A percentile compares a stretch with the other conserved stretches of the same genome.
These are phyloP conservation scores for Fomitopsis palustris DNA, from an alignment of 1,284 basidiomycete species.

Conservation along the genomic window DNA sequence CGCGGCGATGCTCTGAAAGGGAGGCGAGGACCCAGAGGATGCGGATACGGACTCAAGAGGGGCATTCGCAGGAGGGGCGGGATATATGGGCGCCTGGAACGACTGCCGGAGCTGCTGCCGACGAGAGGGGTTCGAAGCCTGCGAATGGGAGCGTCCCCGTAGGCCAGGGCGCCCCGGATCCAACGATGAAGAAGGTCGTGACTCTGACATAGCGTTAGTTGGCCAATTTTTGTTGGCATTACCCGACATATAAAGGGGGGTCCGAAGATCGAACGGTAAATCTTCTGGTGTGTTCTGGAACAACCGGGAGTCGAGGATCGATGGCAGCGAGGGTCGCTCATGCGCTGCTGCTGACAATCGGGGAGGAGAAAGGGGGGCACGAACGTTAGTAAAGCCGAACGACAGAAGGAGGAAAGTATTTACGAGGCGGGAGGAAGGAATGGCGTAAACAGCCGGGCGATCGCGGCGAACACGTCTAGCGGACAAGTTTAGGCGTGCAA, in stretches of 20 bases:
- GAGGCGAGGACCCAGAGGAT: slow-evolving; percentile 11
- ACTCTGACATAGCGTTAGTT: slow-evolving; percentile 23
- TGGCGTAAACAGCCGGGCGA: background rate
- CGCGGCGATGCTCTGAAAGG: slow-evolving; percentile 18
- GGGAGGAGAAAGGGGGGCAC: background rate
- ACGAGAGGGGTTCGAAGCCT: slow-evolving; percentile 18
- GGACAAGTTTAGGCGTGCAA: slow-evolving; percentile 1
- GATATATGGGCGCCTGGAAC: slow-evolving; percentile 18
- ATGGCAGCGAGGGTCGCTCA: slow-evolving; percentile 14
- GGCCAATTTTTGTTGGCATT: slow-evolving; percentile 15
- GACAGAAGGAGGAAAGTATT: slow-evolving; percentile 2
- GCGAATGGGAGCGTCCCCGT: slow-evolving; percentile 21
- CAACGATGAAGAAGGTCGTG: slow-evolving; percentile 16
- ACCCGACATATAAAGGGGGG: slow-evolving; percentile 19
- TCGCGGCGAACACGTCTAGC: background rate
- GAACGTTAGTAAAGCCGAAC: slow-evolving; percentile 8
- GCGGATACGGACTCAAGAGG: slow-evolving; percentile 13
- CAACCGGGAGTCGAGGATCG: slow-evolving; percentile 11
- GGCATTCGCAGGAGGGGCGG: slow-evolving; percentile 7
- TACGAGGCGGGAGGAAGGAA: slow-evolving; percentile 8
- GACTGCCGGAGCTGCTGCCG: slow-evolving; percentile 18
- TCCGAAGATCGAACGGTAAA: slow-evolving; percentile 16
- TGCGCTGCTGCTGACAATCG: slow-evolving; percentile 14
- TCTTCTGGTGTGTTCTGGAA: slow-evolving; percentile 27
- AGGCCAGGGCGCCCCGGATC: slow-evolving; percentile 19